phyloP scores from a whole-genome alignment of 1,284 basidiomycete genomes.

The Papiliotrema flavescens region DNA sequence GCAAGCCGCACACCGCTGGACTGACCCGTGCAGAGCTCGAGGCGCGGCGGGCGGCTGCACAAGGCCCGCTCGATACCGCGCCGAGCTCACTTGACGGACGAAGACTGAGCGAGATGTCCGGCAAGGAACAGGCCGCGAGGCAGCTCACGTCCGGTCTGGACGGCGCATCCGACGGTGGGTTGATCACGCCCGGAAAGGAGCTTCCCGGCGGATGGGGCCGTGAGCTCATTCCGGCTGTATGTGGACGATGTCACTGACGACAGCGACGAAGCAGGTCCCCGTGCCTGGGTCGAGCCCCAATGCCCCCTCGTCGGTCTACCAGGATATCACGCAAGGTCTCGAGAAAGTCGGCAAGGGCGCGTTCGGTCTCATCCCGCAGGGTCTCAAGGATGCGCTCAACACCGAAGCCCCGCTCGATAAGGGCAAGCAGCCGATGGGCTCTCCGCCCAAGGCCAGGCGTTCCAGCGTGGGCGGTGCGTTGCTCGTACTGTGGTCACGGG shows the following conservation, averaged over 20 bases:
- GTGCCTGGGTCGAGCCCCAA: constrained; percentile 23
- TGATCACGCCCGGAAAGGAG: constrained; percentile 36
- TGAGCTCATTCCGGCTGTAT: constrained; percentile 10
- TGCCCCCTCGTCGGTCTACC: constrained; percentile 28
- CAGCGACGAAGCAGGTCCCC: constrained; percentile 17
- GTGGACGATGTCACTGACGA: background rate
- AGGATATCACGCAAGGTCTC: constrained; percentile 36
- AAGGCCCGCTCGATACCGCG: background rate
- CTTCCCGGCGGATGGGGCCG: constrained; percentile 44
- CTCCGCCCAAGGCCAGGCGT: background rate
- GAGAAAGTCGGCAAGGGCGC: constrained; percentile 37
- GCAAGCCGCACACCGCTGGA: constrained; percentile 34
- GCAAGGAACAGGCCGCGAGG: constrained; percentile 39
- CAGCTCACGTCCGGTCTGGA: constrained; percentile 21
- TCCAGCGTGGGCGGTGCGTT: constrained; percentile 1
- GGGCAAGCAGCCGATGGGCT: constrained; percentile 5
- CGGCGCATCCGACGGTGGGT: background rate
- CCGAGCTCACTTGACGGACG: constrained; percentile 1
- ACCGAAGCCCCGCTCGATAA: constrained; percentile 7
- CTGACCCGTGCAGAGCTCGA: constrained; percentile 38
- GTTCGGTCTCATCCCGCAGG: constrained; percentile 28
- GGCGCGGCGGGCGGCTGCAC: constrained; percentile 24
- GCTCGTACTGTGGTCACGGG: background rate
- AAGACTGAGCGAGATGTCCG: constrained; percentile 24
- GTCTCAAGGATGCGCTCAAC: constrained; percentile 30